Evolutionary conservation across 1,284 basidiomycete species (phyloP).

Genomic region (Sphagnurus paluster): DNA sequence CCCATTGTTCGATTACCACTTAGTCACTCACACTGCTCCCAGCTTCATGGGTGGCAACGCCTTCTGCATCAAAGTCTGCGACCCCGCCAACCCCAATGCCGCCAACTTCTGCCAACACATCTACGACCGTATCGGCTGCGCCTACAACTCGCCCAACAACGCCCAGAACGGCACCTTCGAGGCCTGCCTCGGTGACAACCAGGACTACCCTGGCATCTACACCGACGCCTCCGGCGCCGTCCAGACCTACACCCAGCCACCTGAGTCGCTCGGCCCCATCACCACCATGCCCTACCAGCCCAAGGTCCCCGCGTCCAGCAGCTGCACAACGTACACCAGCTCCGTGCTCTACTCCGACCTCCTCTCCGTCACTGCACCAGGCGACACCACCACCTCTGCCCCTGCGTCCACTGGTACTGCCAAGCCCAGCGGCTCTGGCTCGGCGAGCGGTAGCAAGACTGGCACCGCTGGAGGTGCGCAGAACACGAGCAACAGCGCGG

Average conservation of each 20-base stretch:
- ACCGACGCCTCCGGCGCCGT: conserved; percentile 32
- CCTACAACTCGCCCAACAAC: conserved; percentile 26
- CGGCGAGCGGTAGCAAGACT: conserved; percentile 10
- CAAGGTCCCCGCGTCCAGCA: conserved; percentile 56
- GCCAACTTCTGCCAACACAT: conserved; percentile 28
- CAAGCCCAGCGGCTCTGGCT: neutral
- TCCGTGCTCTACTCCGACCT: conserved; percentile 48
- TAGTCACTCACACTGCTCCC: neutral
- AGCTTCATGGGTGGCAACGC: conserved; percentile 29
- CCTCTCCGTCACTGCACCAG: conserved; percentile 26
- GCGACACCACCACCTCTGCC: conserved; percentile 8
- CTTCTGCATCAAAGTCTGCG: conserved; percentile 35
- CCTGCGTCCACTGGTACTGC: conserved; percentile 13
- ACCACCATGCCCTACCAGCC: conserved; percentile 62
- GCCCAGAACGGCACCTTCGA: conserved; percentile 22
- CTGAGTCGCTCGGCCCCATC: conserved; percentile 58
- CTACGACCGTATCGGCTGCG: conserved; percentile 28
- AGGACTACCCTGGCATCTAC: conserved; percentile 45
- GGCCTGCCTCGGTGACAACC: conserved; percentile 30
- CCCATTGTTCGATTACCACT: neutral
- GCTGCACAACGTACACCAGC: conserved; percentile 60
- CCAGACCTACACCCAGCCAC: conserved; percentile 57
- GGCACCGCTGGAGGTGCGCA: conserved; percentile 5
- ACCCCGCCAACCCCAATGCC: conserved; percentile 25
- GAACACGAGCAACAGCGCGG: conserved; percentile 13